Base-by-base conservation (phyloP, 306 rosid species). In the Begonia masoniana region DNA sequence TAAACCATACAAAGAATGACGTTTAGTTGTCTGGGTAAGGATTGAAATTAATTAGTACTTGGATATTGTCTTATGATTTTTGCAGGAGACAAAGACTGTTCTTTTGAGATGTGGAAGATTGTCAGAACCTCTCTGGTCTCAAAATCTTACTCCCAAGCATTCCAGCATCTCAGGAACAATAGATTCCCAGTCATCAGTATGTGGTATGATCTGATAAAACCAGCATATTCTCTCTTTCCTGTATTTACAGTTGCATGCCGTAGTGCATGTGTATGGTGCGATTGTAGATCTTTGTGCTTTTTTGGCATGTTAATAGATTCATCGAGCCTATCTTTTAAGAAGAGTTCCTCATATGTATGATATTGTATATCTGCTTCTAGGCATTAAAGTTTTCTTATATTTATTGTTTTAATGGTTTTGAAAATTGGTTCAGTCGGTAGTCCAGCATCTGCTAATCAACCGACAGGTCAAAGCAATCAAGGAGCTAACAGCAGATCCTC, bases 171-270 rank as follows among this genome's bases (percentile, higher is more conserved):
- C 82, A 41, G 76, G 69, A 41, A 60, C 88, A 43, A 68, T 76
- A 41, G 99, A 92, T 70, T 78, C 94, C 43, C 92, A 74, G 43
- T 87, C 99, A 31, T 83, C 99, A 0, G 68, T 81, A 49, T 76
- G 87, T 52, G 88, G 76, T 71, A 75, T 59, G 69, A 7, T 31
- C 39, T 6, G 39, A 31, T 3, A 31, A 31, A 31, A 2, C 9
- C 39, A 31, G 52, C 51, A 10, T 10, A 13, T 50, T 21, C 3
- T n/a, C 5, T n/a, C 14, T 45, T 10, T 43, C 13, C 13, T 6
- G 9, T 12, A 43, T 43, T 43, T 43, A 43, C 47, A 2, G 10
- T 43, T 43, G 13, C 24, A 1, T 21, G 24, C 2, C 2, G 24
- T 21, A 2, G 24, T 21, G 24, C 24, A 21, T 21, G 24, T 2